These are phyloP conservation scores for Nemania diffusa DNA, from an alignment of 2,329 filamentous ascomycete species.

Conservation along the genomic window DNA sequence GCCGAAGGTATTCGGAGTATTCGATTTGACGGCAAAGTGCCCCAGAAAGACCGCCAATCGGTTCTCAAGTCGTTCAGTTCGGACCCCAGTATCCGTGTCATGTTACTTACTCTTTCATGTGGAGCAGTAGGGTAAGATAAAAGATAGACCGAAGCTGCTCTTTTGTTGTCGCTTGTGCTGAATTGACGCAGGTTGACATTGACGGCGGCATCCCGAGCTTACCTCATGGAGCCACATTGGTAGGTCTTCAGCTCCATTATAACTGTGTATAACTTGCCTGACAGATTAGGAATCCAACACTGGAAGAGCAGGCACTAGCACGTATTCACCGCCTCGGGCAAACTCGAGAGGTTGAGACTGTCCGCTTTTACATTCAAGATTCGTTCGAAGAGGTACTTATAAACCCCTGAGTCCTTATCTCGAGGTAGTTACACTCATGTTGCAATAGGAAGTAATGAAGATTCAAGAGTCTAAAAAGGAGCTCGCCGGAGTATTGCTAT, in stretches of 20 bases:
- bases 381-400: constrained; percentile 52
- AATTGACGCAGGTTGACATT: constrained; percentile 54
- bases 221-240: constrained; percentile 62
- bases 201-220: constrained; percentile 58
- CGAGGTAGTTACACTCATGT: too few relatives aligned
- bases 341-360: constrained; percentile 49
- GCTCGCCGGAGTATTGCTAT: constrained; percentile 12
- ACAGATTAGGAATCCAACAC: constrained; percentile 58
- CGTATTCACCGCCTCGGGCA: constrained; percentile 53
- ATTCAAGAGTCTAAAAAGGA: constrained; percentile 18
- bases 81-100: constrained; percentile 53
- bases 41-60: constrained; percentile 53
- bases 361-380: constrained; percentile 53
- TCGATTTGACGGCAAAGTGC: constrained; percentile 60
- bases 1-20: constrained; percentile 50
- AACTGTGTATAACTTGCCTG: too few relatives aligned
- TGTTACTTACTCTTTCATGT: constrained; percentile 61
- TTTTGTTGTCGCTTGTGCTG: too few relatives aligned
- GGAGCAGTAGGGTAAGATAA: constrained; percentile 60
- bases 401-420: too few relatives aligned
- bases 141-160: too few relatives aligned
- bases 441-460: constrained; percentile 19
- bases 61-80: constrained; percentile 55
- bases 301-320: constrained; percentile 56
- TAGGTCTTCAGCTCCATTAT: too few relatives aligned